These are phyloP conservation scores for Haplosporangium sp. DNA, from an alignment of 371 early-diverging fungal genomes.

Conservation along the genomic window DNA sequence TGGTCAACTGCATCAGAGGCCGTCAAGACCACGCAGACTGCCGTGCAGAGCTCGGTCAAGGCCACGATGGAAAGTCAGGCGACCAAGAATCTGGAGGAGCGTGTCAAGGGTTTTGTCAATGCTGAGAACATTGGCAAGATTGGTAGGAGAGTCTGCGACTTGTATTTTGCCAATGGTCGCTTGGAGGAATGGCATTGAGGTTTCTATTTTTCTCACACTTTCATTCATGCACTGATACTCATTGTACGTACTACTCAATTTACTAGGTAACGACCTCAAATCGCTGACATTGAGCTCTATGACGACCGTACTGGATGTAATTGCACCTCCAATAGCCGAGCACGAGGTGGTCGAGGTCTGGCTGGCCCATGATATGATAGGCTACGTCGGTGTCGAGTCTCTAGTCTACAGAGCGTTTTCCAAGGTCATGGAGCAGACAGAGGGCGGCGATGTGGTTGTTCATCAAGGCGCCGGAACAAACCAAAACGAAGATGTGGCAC, in stretches of 20 bases:
- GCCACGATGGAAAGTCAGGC: constrained; percentile 58
- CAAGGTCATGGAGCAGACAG: constrained; percentile 76
- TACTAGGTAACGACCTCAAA: constrained; percentile 61
- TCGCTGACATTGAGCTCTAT: constrained; percentile 58
- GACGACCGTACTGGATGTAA: constrained; percentile 68
- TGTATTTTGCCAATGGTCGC: no score
- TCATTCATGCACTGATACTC: no score
- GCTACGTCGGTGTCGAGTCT: constrained; percentile 68
- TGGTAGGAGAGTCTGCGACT: constrained; percentile 50
- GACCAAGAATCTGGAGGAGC: constrained; percentile 67
- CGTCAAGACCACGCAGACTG: constrained; percentile 56
- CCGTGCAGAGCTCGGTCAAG: constrained; percentile 58
- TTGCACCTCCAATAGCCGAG: constrained; percentile 76
- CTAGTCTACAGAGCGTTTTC: constrained; percentile 72
- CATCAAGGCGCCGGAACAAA: constrained; percentile 61
- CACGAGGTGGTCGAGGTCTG: constrained; percentile 76
- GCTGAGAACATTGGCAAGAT: constrained; percentile 74
- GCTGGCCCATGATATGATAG: constrained; percentile 73
- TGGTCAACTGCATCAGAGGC: constrained; percentile 57
- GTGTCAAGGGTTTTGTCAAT: constrained; percentile 68
- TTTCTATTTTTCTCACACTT: not conserved
- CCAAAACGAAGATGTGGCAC: constrained; percentile 48
- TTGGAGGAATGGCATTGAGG: no score
- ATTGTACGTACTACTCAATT: not conserved
- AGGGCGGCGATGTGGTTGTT: constrained; percentile 74